These are phyloP conservation scores for Powellomyces hirtus DNA, from an alignment of 192 early-diverging fungal genomes.

Conservation along the genomic window DNA sequence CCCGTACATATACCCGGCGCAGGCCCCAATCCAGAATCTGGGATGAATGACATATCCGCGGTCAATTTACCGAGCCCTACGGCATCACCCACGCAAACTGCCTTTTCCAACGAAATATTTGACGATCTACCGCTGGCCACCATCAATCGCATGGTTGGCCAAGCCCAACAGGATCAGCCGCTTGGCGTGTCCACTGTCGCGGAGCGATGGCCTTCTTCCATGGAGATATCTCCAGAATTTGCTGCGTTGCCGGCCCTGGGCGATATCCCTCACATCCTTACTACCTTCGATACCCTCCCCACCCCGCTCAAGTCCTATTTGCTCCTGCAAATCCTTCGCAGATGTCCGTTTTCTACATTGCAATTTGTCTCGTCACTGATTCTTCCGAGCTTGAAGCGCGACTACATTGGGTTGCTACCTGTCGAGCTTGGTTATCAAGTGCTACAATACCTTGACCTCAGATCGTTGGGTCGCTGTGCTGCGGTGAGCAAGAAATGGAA, in stretches of 20 bases:
- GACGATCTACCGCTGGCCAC: neutral
- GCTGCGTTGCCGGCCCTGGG: slow-evolving; percentile 22
- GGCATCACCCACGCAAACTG: slow-evolving; percentile 38
- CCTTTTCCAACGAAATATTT: slow-evolving; percentile 1
- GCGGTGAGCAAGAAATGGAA: slow-evolving; percentile 82
- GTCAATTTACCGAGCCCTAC: slow-evolving; percentile 49
- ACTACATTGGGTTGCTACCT: slow-evolving; percentile 70
- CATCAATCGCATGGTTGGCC: neutral
- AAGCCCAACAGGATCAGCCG: neutral
- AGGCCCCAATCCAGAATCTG: neutral
- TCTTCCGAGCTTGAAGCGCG: slow-evolving; percentile 83
- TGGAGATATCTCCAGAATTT: slow-evolving; percentile 16
- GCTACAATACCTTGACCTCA: slow-evolving; percentile 78
- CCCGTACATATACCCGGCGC: slow-evolving; percentile 4
- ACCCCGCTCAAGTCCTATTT: slow-evolving; percentile 78
- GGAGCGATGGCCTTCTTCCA: neutral
- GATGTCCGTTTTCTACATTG: slow-evolving; percentile 75
- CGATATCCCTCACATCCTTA: slow-evolving; percentile 56
- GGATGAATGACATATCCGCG: neutral
- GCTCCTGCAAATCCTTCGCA: slow-evolving; percentile 82
- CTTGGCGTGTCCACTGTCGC: neutral
- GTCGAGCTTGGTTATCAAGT: slow-evolving; percentile 66
- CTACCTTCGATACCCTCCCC: slow-evolving; percentile 79
- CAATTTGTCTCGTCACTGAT: slow-evolving; percentile 92
- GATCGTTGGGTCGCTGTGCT: slow-evolving; percentile 74